Percentiles rank a stretch among this genome's conserved stretches.
Conservation (phyloP, 345 rosid species). For the Pistacia vera region DNA sequence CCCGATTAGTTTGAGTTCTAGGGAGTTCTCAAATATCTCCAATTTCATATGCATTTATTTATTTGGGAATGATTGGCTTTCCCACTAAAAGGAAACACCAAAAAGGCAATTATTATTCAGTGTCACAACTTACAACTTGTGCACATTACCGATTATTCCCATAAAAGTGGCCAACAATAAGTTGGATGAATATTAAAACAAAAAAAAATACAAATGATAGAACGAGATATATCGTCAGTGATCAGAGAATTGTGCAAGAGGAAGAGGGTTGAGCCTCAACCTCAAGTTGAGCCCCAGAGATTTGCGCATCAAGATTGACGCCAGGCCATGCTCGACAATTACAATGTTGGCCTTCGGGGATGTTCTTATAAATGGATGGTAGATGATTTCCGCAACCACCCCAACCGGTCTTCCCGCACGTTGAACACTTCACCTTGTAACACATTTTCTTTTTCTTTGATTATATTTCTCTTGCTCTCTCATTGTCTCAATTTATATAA, state of each 20-base stretch:
- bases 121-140: too few species aligned
- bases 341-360: conserved; percentile 23
- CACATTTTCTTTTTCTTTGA: conserved; percentile 13
- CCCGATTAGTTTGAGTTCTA: background rate
- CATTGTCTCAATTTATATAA: background rate
- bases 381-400: conserved; percentile 26
- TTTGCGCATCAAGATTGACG: conserved; percentile 8
- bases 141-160: too few species aligned
- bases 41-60: too few species aligned
- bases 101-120: too few species aligned
- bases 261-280: background rate
- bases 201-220: background rate
- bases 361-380: conserved; percentile 10
- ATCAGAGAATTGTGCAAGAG: conserved; percentile 17
- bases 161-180: background rate
- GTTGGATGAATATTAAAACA: too few species aligned
- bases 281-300: background rate
- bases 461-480: background rate
- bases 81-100: too few species aligned
- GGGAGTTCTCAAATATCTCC: too few species aligned
- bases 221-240: background rate
- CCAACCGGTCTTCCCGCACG: conserved; percentile 24
- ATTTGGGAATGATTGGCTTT: too few species aligned
- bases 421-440: conserved; percentile 18
- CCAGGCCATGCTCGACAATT: conserved; percentile 22